Evolutionary conservation across 164 flowering plant species (phyloP).

Genomic region (Stephania japonica): DNA sequence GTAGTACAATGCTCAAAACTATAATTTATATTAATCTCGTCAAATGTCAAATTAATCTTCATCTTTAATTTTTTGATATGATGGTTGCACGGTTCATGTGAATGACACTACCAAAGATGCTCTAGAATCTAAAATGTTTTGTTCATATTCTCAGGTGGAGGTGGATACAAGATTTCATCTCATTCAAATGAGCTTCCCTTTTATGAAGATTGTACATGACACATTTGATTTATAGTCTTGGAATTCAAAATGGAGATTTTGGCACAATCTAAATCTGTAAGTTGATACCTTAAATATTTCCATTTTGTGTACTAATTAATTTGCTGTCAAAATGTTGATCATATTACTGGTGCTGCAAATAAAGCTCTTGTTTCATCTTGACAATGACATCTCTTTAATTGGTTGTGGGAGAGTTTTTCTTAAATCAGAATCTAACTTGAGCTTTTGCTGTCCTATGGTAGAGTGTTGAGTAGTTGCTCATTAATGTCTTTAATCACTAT

Average conservation of each 20-base stretch:
- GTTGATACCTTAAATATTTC: background rate
- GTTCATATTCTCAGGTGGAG: background rate
- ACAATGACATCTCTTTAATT: no score
- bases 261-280: background rate
- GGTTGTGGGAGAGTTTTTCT: no score
- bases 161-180: background rate
- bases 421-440: no score
- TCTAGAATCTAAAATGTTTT: background rate
- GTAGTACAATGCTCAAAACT: no score
- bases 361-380: background rate
- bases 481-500: no score
- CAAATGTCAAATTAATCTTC: background rate
- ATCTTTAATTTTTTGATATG: no score
- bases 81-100: background rate
- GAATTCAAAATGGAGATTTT: no score
- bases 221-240: background rate
- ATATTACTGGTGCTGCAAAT: background rate
- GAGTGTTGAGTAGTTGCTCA: no score
- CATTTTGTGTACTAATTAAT: background rate
- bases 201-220: background rate
- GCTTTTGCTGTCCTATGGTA: no score
- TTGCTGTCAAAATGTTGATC: background rate
- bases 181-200: background rate
- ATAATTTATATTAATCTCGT: no score
- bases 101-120: no score